Evolutionary conservation across 495 filamentous ascomycete species (phyloP).

Genomic region (Hypoxylon trugodes): DNA sequence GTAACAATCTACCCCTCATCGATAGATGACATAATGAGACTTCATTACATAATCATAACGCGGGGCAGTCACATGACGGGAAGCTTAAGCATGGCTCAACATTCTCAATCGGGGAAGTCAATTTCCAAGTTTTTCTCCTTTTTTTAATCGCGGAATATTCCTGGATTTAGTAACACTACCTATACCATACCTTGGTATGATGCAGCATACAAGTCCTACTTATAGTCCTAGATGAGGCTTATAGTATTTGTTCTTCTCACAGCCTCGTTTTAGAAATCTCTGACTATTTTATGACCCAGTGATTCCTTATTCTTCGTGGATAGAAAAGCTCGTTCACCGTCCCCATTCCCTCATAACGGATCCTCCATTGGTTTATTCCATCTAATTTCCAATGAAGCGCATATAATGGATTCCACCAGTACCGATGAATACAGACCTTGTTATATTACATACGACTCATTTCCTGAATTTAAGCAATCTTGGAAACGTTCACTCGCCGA

Average conservation of each 20-base stretch:
- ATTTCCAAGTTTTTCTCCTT: too few relatives aligned
- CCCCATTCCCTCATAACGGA: background rate
- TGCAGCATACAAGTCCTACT: background rate
- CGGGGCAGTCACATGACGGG: constrained; percentile 8
- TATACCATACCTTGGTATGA: too few relatives aligned
- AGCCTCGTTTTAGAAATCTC: background rate
- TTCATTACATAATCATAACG: background rate
- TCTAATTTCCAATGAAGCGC: too few relatives aligned
- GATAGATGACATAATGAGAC: background rate
- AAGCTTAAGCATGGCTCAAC: background rate
- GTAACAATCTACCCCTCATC: too few relatives aligned
- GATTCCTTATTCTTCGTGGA: background rate
- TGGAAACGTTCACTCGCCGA: constrained; percentile 32
- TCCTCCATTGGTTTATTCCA: background rate
- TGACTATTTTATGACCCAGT: too few relatives aligned
- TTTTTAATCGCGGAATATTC: background rate
- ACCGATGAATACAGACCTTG: background rate
- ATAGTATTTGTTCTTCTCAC: background rate
- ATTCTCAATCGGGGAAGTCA: background rate
- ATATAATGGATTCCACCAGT: background rate
- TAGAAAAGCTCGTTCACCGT: background rate
- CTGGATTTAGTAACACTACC: background rate
- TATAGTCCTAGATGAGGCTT: background rate
- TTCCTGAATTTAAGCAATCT: constrained; percentile 26
- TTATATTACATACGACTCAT: constrained; percentile 7